Conservation (phyloP, 805 yeast genomes). For the Candida anglica region DNA sequence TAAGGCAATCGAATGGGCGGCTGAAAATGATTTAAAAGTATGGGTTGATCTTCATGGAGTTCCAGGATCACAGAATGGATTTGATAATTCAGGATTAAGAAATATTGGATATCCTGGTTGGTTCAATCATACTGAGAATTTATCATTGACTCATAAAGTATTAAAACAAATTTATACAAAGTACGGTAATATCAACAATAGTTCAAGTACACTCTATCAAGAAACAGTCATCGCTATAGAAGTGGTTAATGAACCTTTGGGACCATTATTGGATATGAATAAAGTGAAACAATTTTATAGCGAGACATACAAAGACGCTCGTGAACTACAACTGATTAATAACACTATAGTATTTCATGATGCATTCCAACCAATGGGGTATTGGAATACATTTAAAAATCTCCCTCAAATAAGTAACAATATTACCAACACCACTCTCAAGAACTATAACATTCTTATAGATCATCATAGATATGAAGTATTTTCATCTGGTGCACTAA, state of each 20-base stretch:
- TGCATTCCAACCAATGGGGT: conserved; percentile 54
- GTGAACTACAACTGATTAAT: conserved; percentile 23
- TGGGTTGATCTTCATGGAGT: conserved; percentile 79
- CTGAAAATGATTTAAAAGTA: conserved; percentile 54
- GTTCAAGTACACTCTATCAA: conserved; percentile 7
- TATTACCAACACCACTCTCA: too few species aligned
- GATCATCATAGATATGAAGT: conserved; percentile 42
- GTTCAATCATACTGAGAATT: conserved; percentile 25
- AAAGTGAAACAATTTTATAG: conserved; percentile 24
- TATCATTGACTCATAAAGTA: conserved; percentile 27
- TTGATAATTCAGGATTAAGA: conserved; percentile 74
- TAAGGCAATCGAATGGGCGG: conserved; percentile 65
- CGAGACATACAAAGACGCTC: conserved; percentile 27
- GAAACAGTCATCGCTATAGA: conserved; percentile 38
- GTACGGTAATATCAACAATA: conserved; percentile 34
- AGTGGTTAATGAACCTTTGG: conserved; percentile 38
- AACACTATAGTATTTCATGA: conserved; percentile 58
- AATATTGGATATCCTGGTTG: conserved; percentile 35
- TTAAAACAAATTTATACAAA: conserved; percentile 28
- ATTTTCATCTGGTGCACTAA: conserved; percentile 21
- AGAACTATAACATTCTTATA: conserved; percentile 30
- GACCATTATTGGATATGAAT: conserved; percentile 16
- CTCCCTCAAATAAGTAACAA: too few species aligned
- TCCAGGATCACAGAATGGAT: conserved; percentile 85
- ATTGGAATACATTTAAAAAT: conserved; percentile 44